Conservation (phyloP, 116 monocot species). For the Zostera marina region DNA sequence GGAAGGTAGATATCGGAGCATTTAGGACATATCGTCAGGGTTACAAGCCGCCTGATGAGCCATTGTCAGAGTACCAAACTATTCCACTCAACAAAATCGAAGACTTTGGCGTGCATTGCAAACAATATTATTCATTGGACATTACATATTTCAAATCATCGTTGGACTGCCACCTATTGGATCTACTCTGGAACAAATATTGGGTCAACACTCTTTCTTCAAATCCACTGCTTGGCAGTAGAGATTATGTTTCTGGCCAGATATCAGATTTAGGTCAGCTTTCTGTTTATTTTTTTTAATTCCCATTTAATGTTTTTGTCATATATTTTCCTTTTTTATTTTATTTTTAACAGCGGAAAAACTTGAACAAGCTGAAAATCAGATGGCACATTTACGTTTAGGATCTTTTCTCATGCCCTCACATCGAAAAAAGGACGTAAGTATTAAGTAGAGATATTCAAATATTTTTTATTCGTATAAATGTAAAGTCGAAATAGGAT, state of each 20-base stretch:
- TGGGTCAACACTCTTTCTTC: constrained; percentile 99
- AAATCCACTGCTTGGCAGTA: constrained; percentile 74
- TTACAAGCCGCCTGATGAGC: constrained; percentile 92
- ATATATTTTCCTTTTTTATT: neutral
- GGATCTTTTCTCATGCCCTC: constrained; percentile 70
- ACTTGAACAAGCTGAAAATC: constrained; percentile 90
- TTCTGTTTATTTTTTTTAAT: neutral
- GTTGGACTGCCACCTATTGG: constrained; percentile 81
- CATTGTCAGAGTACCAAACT: constrained; percentile 94
- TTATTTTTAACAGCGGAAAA: constrained; percentile 60
- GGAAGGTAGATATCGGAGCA: constrained; percentile 96
- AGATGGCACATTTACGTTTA: constrained; percentile 65
- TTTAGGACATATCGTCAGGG: constrained; percentile 90
- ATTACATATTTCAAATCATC: constrained; percentile 99
- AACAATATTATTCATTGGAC: constrained; percentile 94
- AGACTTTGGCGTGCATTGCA: constrained; percentile 99
- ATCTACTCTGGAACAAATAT: constrained; percentile 99
- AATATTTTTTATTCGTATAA: no score
- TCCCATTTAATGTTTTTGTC: neutral
- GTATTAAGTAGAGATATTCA: neutral
- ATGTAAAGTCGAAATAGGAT: no score
- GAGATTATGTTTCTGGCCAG: constrained; percentile 98
- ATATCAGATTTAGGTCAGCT: constrained; percentile 87
- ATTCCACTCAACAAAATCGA: constrained; percentile 98
- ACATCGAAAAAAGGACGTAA: constrained; percentile 87